Evolutionary conservation across 768 basidiomycete species (phyloP).

Genomic region (Leccinum broughii): DNA sequence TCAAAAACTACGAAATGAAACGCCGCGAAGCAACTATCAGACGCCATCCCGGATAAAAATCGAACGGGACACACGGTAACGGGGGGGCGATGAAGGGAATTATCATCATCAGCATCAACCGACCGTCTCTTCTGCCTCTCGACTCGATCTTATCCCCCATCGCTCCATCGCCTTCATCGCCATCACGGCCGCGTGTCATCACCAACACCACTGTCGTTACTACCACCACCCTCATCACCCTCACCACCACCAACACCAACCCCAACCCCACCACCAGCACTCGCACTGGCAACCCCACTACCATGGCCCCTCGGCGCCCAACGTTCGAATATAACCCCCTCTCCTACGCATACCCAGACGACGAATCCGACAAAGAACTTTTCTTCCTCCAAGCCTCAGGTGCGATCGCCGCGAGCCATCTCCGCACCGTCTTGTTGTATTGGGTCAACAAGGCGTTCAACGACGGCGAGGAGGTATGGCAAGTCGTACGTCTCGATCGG

Average conservation of each 20-base stretch:
- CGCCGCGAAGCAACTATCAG: slow-evolving; percentile 13
- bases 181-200: neutral
- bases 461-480: slow-evolving; percentile 29
- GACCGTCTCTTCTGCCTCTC: neutral
- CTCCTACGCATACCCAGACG: slow-evolving; percentile 24
- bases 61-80: slow-evolving; percentile 4
- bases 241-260: neutral
- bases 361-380: slow-evolving; percentile 27
- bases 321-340: slow-evolving; percentile 24
- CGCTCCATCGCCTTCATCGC: neutral
- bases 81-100: slow-evolving; percentile 4
- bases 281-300: neutral
- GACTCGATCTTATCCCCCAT: neutral
- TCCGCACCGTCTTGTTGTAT: slow-evolving; percentile 22
- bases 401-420: slow-evolving; percentile 2
- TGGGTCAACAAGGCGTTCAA: slow-evolving; percentile 27
- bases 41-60: slow-evolving; percentile 10
- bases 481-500: slow-evolving; percentile 26
- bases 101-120: neutral
- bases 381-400: slow-evolving; percentile 23
- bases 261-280: neutral
- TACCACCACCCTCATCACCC: neutral
- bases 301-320: slow-evolving; percentile 12
- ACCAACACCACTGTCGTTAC: neutral
- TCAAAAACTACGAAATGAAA: slow-evolving; percentile 9